A percentile compares a stretch with the other conserved stretches of the same genome.
Evolutionary conservation across 148 eudicot species (phyloP).

Genomic region (Fagopyrum esculentum): DNA sequence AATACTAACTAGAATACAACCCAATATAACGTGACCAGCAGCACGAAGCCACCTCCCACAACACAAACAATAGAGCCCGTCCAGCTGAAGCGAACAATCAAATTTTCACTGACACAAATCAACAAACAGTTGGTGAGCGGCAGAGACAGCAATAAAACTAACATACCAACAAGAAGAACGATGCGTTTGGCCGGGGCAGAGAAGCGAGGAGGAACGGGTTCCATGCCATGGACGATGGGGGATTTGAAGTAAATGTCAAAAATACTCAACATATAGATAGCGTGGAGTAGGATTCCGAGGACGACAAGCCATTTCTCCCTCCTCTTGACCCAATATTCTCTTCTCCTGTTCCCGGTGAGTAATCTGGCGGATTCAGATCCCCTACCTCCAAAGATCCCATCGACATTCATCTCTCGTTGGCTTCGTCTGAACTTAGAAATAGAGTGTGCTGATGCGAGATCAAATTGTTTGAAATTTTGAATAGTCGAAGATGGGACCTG

Average conservation of each 20-base stretch:
- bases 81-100: neutral
- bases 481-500: neutral
- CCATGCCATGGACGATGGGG: slow-evolving; percentile 98
- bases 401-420: slow-evolving; percentile 20
- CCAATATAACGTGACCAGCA: no score
- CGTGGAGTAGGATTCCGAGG: slow-evolving; percentile 75
- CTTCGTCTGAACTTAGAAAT: neutral
- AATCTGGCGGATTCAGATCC: slow-evolving; percentile 20
- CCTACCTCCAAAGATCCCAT: slow-evolving; percentile 43
- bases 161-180: slow-evolving; percentile 67
- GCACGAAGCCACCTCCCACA: no score
- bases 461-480: neutral
- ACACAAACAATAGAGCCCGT: neutral
- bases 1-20: neutral
- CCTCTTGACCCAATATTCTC: slow-evolving; percentile 38
- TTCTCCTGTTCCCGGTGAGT: slow-evolving; percentile 19
- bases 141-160: neutral
- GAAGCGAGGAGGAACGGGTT: slow-evolving; percentile 78
- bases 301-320: slow-evolving; percentile 78
- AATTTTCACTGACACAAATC: slow-evolving; percentile 16
- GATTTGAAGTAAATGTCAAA: slow-evolving; percentile 94
- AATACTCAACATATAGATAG: slow-evolving; percentile 91
- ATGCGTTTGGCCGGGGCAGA: slow-evolving; percentile 85
- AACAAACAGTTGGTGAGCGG: slow-evolving; percentile 20
- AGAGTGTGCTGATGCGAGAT: neutral